These are phyloP conservation scores for Citrullus colocynthis DNA, from an alignment of 306 rosid genomes.

Conservation along the genomic window DNA sequence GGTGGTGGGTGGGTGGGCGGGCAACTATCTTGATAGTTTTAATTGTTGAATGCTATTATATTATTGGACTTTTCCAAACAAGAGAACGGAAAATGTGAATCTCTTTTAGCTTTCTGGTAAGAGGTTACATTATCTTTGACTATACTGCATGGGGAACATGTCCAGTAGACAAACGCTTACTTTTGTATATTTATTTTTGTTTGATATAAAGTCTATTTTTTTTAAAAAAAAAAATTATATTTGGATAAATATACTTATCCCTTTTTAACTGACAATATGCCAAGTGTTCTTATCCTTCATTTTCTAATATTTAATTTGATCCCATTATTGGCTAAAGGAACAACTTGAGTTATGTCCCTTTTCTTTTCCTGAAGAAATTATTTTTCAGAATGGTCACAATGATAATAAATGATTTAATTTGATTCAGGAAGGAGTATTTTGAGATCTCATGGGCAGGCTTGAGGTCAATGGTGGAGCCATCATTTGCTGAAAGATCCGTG, in stretches of 20 bases:
- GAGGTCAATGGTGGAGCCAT: constrained; percentile 37
- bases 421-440: constrained; percentile 25
- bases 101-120: background rate
- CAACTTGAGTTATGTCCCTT: background rate
- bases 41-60: too few species aligned
- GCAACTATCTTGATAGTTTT: too few species aligned
- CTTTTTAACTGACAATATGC: background rate
- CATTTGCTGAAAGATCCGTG: constrained; percentile 29
- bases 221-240: background rate
- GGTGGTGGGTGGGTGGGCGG: too few species aligned
- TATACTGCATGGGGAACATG: background rate
- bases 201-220: background rate
- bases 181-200: too few species aligned
- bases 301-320: background rate
- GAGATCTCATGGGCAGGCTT: constrained; percentile 35
- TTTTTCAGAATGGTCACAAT: background rate
- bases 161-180: background rate
- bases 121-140: background rate
- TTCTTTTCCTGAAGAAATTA: background rate
- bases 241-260: background rate
- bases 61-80: background rate
- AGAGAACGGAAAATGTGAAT: background rate
- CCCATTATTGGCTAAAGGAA: background rate
- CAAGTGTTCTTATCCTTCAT: background rate
- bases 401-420: background rate